Evolutionary conservation across 306 rosid genomes (phyloP), one percentile per base, ranked within the genome.

Genomic region (Medicago arabica): DNA sequence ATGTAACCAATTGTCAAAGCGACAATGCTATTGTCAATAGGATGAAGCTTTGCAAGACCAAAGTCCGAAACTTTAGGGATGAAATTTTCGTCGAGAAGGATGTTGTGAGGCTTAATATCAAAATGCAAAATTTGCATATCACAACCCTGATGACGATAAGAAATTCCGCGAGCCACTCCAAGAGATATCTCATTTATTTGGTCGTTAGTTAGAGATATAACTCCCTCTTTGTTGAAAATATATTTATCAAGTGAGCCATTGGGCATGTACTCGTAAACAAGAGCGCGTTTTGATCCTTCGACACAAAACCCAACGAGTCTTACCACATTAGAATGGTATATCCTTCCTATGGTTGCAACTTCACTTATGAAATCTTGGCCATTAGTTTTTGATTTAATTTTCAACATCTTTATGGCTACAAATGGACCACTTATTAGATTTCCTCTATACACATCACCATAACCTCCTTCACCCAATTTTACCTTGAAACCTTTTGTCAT

Each of bases 401-500:
- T 64, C 46, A 76, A 66, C 57, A 66, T 76, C 15, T 76, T 76
- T 53, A 76, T 40, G 1, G 80, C 80, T 9, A 19, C 71, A 23
- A 62, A 17, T 12, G 71, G 47, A 0, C 79, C 79, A 49, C 79
- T 76, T 9, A 41, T 23, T 67, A 76, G 25, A 66, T 67, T 66
- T n/a, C 80, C 80, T 13, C 19, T 76, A 19, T 54, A 76, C 11
- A 76, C 80, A 14, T 3, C 34, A 7, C 80, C 80, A 40, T 53
- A 76, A 4, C 80, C 80, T 16, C 80, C 80, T 76, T 76, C 59
- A 3, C 80, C 80, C 14, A 76, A 2, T 65, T 67, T 76, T 8
- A 53, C 74, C 36, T 40, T 66, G 10, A 76, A 67, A 40, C n/a
- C n/a, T 8, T 8, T 1, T 7, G 74, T 76, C 80, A 76, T 76